Evolutionary conservation across 208 protist species (phyloP).

Genomic region (Trypanosoma avium): DNA sequence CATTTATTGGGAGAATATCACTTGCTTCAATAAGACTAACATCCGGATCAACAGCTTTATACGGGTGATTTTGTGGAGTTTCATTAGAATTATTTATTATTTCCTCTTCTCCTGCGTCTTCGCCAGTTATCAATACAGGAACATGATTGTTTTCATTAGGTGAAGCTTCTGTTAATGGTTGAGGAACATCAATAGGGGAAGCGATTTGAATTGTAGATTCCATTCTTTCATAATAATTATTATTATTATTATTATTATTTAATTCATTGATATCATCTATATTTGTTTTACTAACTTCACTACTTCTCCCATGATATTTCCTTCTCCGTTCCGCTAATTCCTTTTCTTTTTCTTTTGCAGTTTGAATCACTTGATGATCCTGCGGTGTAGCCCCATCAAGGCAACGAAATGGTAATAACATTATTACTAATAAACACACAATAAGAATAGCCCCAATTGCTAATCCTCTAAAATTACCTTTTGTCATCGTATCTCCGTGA

Average conservation of each 20-base stretch:
- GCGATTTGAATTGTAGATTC: too few relatives aligned
- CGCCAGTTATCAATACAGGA: too few relatives aligned
- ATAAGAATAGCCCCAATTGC: conserved; percentile 45
- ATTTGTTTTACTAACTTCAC: not conserved
- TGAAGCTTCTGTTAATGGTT: too few relatives aligned
- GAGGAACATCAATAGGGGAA: too few relatives aligned
- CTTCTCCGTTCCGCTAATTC: conserved; percentile 18
- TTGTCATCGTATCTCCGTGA: conserved; percentile 27
- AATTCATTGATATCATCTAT: too few relatives aligned
- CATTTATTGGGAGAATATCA: conserved; percentile 18
- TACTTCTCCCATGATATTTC: not conserved
- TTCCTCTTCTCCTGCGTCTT: not conserved
- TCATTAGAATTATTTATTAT: too few relatives aligned
- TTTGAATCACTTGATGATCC: conserved; percentile 38
- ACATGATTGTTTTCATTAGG: too few relatives aligned
- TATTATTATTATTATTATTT: too few relatives aligned
- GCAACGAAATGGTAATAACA: conserved; percentile 31
- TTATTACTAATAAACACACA: conserved; percentile 21
- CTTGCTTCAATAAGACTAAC: conserved; percentile 6
- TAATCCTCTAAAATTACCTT: conserved; percentile 31
- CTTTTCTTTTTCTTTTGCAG: conserved; percentile 30
- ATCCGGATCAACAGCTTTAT: not conserved
- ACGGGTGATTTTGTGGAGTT: not conserved
- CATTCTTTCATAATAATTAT: too few relatives aligned
- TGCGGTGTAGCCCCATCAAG: conserved; percentile 36